Evolutionary conservation across 306 rosid species (phyloP).

Genomic region (Pyrus communis): DNA sequence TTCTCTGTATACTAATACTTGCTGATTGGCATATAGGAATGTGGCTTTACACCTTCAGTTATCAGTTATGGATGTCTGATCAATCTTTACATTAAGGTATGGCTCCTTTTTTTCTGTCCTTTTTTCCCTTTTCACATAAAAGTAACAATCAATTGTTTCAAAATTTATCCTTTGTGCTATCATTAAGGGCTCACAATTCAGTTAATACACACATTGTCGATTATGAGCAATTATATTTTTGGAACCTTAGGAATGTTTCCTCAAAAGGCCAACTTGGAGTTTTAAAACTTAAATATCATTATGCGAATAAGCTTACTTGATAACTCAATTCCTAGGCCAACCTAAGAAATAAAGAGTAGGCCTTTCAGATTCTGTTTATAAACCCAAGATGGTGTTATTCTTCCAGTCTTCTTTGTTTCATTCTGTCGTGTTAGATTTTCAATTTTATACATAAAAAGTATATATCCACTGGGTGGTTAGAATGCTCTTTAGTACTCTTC

Average conservation of each 20-base stretch:
- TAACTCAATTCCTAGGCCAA: not conserved
- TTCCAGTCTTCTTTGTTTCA: not conserved
- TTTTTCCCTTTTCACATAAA: conserved; percentile 2
- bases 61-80: conserved; percentile 89
- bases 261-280: not conserved
- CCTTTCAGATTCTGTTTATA: not conserved
- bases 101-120: not conserved
- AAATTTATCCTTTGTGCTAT: not conserved
- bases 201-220: not conserved
- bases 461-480: not conserved
- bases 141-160: not conserved
- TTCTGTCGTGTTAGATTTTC: not conserved
- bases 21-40: conserved; percentile 49
- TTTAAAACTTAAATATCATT: not conserved
- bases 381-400: not conserved
- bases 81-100: conserved; percentile 85
- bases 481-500: not conserved
- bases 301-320: not conserved
- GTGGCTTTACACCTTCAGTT: conserved; percentile 88
- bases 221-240: not conserved
- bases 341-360: not conserved
- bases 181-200: not conserved
- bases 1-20: conserved; percentile 13
- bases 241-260: not conserved
- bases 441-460: not conserved